Evolutionary conservation across 495 filamentous ascomycete genomes (phyloP).

Genomic region (Pyronema domesticum): DNA sequence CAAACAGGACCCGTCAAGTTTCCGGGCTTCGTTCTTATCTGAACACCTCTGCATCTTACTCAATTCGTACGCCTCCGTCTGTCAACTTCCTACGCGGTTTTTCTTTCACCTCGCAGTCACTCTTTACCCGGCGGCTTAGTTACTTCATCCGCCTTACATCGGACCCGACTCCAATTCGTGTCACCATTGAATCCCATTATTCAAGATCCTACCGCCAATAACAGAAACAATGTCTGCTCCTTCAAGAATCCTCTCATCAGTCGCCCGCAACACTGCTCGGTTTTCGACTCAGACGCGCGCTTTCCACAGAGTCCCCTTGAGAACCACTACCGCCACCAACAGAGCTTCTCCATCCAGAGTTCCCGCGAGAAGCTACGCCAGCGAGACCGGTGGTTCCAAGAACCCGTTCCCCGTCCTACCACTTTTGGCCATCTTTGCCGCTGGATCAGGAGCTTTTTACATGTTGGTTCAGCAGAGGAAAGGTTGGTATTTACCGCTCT

Average conservation of each 20-base stretch:
- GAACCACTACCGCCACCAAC: neutral
- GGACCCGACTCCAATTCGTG: neutral
- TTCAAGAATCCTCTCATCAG: neutral
- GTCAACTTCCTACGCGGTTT: too few relatives aligned
- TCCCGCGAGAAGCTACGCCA: neutral
- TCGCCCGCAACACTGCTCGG: neutral
- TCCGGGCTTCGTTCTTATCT: too few relatives aligned
- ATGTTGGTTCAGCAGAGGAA: conserved; percentile 24
- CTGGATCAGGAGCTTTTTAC: conserved; percentile 32
- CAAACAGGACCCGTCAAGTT: too few relatives aligned
- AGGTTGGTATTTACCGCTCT: conserved; percentile 9
- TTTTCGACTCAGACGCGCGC: neutral
- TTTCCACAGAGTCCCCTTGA: neutral
- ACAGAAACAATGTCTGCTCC: neutral
- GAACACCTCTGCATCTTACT: too few relatives aligned
- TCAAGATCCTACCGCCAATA: too few relatives aligned
- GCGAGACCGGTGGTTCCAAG: conserved; percentile 18
- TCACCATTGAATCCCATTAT: neutral
- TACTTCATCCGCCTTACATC: too few relatives aligned
- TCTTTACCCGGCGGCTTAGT: too few relatives aligned
- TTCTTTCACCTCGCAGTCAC: too few relatives aligned
- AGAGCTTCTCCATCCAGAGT: neutral
- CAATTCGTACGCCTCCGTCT: too few relatives aligned
- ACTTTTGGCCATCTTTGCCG: conserved; percentile 30
- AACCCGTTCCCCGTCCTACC: conserved; percentile 21